These are phyloP conservation scores for Salix viminalis DNA, from an alignment of 345 rosid species.

Conservation along the genomic window DNA sequence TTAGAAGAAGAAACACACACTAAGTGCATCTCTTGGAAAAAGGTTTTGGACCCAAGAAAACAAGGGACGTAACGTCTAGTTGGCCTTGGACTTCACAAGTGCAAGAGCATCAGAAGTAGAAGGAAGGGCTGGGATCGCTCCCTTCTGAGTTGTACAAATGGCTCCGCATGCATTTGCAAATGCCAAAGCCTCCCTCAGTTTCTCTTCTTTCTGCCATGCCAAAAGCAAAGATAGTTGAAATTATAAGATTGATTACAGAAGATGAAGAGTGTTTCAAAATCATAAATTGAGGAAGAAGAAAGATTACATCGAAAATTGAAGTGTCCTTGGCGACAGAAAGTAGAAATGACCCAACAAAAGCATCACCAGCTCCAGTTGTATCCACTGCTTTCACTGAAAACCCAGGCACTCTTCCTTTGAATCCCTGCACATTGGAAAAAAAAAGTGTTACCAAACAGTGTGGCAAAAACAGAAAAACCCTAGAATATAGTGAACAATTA, in stretches of 20 bases:
- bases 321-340: constrained; percentile 37
- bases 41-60: neutral
- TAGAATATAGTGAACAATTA: too few species aligned
- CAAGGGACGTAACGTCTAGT: neutral
- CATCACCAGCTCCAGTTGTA: constrained; percentile 70
- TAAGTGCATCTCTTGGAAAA: neutral
- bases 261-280: neutral
- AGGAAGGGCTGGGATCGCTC: constrained; percentile 63
- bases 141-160: constrained; percentile 58
- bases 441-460: too few species aligned
- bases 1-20: too few species aligned
- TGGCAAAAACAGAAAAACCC: too few species aligned
- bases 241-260: neutral
- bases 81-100: constrained; percentile 36
- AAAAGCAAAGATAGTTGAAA: neutral
- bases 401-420: constrained; percentile 46
- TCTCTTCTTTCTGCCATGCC: constrained; percentile 40
- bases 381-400: constrained; percentile 52
- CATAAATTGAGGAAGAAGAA: neutral
- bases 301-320: constrained; percentile 21
- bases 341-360: constrained; percentile 58
- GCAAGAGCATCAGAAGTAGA: constrained; percentile 38
- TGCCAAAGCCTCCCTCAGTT: constrained; percentile 41
- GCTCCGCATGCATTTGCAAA: constrained; percentile 71
- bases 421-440: constrained; percentile 21